Base-by-base conservation (phyloP, 129 eudicot species). In the Centaurea solstitialis region DNA sequence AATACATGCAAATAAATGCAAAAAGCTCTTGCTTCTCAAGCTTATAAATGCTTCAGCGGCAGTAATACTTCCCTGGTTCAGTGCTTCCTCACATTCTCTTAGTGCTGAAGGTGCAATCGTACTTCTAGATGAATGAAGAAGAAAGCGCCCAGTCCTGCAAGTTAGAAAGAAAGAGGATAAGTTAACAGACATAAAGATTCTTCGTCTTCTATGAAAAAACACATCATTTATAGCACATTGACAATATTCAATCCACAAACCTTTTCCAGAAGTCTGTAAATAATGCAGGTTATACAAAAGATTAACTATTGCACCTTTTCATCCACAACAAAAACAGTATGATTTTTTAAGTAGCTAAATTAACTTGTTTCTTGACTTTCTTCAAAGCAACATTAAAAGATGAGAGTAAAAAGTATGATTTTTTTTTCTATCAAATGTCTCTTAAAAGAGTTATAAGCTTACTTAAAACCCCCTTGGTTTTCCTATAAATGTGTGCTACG, bases 81-180 rank as follows among this genome's bases (percentile, higher is more conserved):
- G 74, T 74, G 92, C 93, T 69, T 96, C 99, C 87, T 91, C 99
- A 75, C 98, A 87, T 83, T 96, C 99, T 72, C 84, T 79, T 92
- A 93, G 64, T 23, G 90, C 87, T 76, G 91, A 87, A 26, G 92
- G 80, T 79, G 91, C 72, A 67, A 96, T 83, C 57, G 93, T 87
- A 91, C 86, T 96, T 83, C 82, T 91, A 62, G 96, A 84, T 7
- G 99, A 89, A 74, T 86, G 99, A 72, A 96, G 96, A 65, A 83
- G 91, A 89, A 91, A 93, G 45, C 97, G 97, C 12, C 99, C 99
- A 76, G 86, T 91, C 89, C 99, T 96, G 90, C 79, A 83, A 73
- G 72, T 72, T 62, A 59, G 7, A 76, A 73, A 21, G 15, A 15
- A 73, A 23, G 59, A 79, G 33, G 23, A 40, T 26, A 9, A 18